These are phyloP conservation scores for Melaleuca alternifolia DNA, from an alignment of 345 rosid genomes.

Conservation along the genomic window DNA sequence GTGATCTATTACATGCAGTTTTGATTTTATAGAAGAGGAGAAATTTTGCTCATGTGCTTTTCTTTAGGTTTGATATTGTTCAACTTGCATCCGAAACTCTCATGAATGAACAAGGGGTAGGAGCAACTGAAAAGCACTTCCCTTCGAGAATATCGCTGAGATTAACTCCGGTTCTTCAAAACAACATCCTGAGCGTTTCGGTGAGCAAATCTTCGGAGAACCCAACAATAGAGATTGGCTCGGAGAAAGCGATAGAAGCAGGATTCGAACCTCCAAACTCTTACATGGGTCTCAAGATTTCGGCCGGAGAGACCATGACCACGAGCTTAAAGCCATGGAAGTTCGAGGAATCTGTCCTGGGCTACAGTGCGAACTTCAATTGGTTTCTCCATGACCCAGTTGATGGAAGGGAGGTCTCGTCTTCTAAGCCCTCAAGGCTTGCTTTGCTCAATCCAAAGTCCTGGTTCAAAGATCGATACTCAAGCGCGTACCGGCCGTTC, in stretches of 20 bases:
- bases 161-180: constrained; percentile 58
- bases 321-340: constrained; percentile 77
- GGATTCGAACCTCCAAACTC: constrained; percentile 62
- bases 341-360: constrained; percentile 63
- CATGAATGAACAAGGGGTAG: constrained; percentile 54
- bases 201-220: constrained; percentile 70
- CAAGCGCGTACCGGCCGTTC: constrained; percentile 64
- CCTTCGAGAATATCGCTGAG: constrained; percentile 68
- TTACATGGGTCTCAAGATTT: constrained; percentile 48
- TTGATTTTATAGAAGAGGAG: not conserved
- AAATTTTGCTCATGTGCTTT: not conserved
- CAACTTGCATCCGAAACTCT: constrained; percentile 45
- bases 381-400: constrained; percentile 84
- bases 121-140: constrained; percentile 66
- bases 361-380: constrained; percentile 46
- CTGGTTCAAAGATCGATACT: constrained; percentile 74
- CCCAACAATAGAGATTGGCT: constrained; percentile 36
- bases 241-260: constrained; percentile 41
- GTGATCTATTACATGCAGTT: not conserved
- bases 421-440: constrained; percentile 58
- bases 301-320: constrained; percentile 49
- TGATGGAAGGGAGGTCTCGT: constrained; percentile 75
- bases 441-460: constrained; percentile 58
- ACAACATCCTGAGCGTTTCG: constrained; percentile 63
- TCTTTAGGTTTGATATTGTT: constrained; percentile 48